Evolutionary conservation across 768 basidiomycete genomes (phyloP).

Genomic region (Trichaptum fuscoviolaceum): DNA sequence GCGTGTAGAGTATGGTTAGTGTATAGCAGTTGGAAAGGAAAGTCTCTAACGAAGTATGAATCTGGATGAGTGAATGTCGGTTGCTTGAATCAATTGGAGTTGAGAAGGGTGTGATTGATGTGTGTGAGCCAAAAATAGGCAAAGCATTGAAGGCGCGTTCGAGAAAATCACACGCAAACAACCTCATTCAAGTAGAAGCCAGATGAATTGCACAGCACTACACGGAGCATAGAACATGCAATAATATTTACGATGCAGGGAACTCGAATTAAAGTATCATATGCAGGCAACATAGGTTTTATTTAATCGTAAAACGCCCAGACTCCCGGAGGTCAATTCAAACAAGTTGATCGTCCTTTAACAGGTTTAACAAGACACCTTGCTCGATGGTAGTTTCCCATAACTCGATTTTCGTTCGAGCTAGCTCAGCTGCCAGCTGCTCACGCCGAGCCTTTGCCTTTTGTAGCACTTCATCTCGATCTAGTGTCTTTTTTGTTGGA

Average conservation of each 20-base stretch:
- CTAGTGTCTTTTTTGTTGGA: constrained; percentile 15
- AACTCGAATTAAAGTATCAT: not conserved
- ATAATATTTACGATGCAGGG: not conserved
- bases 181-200: not conserved
- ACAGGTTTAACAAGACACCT: constrained; percentile 50
- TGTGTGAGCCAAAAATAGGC: not conserved
- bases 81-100: not conserved
- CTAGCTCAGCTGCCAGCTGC: constrained; percentile 49
- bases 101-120: not conserved
- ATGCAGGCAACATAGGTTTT: not conserved
- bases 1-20: not conserved
- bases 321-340: not conserved
- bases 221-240: not conserved
- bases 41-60: not conserved
- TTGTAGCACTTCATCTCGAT: constrained; percentile 41
- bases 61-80: not conserved
- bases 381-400: constrained; percentile 74
- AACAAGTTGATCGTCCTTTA: constrained; percentile 23
- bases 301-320: not conserved
- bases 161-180: too few relatives aligned
- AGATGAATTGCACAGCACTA: not conserved
- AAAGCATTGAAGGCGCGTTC: not conserved
- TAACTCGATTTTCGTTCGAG: constrained; percentile 56
- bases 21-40: not conserved
- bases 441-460: constrained; percentile 50